These are phyloP conservation scores for Taxillus chinensis DNA, from an alignment of 164 flowering plant genomes.

Conservation along the genomic window DNA sequence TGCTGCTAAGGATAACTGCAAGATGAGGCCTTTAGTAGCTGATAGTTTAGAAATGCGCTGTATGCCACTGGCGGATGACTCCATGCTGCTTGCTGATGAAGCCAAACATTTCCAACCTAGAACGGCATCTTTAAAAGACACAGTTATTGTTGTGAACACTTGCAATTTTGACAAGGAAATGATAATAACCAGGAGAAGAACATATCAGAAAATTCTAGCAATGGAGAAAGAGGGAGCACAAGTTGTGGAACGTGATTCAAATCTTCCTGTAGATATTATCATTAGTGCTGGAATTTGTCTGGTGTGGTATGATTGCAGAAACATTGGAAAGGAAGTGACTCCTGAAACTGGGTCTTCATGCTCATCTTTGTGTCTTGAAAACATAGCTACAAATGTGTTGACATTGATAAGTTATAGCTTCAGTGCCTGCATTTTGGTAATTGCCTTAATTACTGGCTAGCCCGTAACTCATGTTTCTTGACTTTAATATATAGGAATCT, in stretches of 20 bases:
- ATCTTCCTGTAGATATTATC: conserved; percentile 73
- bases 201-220: conserved; percentile 76
- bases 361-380: conserved; percentile 52
- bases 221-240: conserved; percentile 78
- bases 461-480: background rate
- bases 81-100: conserved; percentile 9
- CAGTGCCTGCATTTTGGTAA: conserved; percentile 84
- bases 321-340: conserved; percentile 40
- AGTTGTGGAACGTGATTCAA: conserved; percentile 78
- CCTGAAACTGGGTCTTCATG: conserved; percentile 47
- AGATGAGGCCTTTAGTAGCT: conserved; percentile 11
- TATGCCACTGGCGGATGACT: conserved; percentile 19
- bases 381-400: conserved; percentile 68
- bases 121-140: conserved; percentile 26
- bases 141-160: conserved; percentile 65
- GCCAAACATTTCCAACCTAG: conserved; percentile 15
- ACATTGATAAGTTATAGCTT: conserved; percentile 75
- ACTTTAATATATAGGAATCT: too few species aligned
- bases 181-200: conserved; percentile 78
- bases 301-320: conserved; percentile 69
- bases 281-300: conserved; percentile 64
- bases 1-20: conserved; percentile 24
- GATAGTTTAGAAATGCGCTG: conserved; percentile 14
- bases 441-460: background rate
- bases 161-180: conserved; percentile 58